A percentile compares a stretch with the other conserved stretches of the same genome.
These are phyloP conservation scores for Fomitopsis palustris DNA, from an alignment of 1,284 basidiomycete species.

Conservation along the genomic window DNA sequence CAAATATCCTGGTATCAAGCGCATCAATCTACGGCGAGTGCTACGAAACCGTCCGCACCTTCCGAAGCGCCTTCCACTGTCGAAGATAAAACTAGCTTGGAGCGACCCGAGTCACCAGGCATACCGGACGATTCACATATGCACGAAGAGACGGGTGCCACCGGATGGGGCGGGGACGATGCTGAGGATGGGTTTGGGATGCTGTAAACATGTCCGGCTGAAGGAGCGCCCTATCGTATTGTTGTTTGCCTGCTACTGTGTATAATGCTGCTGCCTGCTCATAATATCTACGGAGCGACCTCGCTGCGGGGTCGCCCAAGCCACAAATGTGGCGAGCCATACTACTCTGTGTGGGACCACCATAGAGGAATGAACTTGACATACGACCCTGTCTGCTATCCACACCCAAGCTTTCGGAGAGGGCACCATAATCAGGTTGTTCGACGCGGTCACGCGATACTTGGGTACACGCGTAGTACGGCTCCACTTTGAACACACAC, in stretches of 20 bases:
- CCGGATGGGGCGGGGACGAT: slow-evolving; percentile 61
- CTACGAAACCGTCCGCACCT: slow-evolving; percentile 15
- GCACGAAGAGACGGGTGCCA: slow-evolving; percentile 51
- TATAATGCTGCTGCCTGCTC: background rate
- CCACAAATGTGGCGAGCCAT: background rate
- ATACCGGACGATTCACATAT: slow-evolving; percentile 15
- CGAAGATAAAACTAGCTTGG: slow-evolving; percentile 11
- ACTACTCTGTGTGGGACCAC: background rate
- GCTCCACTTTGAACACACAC: too few species aligned
- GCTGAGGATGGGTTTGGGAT: slow-evolving; percentile 67
- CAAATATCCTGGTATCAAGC: slow-evolving; percentile 63
- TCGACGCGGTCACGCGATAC: too few species aligned
- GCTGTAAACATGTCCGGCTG: slow-evolving; percentile 32
- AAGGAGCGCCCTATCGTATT: background rate
- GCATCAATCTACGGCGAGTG: slow-evolving; percentile 23
- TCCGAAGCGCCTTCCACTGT: slow-evolving; percentile 6
- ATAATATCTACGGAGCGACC: background rate
- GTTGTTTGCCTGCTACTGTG: background rate
- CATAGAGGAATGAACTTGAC: too few species aligned
- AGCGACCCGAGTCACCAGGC: slow-evolving; percentile 8
- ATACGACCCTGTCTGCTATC: too few species aligned
- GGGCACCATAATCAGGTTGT: too few species aligned
- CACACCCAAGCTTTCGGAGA: too few species aligned
- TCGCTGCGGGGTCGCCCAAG: background rate
- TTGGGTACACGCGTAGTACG: too few species aligned